Conservation (phyloP, 129 eudicot genomes). For the Tagetes erecta region DNA sequence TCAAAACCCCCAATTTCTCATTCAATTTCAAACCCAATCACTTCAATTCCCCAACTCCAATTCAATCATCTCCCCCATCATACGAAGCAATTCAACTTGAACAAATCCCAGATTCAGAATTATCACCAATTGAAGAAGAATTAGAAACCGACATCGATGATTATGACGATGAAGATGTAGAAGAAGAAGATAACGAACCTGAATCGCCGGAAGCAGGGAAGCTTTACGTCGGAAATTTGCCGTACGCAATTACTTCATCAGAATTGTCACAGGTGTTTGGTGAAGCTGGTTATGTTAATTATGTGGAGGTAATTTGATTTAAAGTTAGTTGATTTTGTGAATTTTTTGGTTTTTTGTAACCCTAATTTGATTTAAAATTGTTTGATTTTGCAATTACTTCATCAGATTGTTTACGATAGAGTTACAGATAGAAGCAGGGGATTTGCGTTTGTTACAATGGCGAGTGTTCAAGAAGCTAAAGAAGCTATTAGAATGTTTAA, state of each 20-base stretch:
- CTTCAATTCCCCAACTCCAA: conserved; percentile 15
- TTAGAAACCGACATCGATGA: conserved; percentile 10
- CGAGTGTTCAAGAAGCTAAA: conserved; percentile 65
- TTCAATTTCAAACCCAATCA: conserved; percentile 36
- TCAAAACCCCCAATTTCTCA: conserved; percentile 40
- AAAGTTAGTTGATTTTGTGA: conserved; percentile 1
- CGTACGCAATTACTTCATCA: conserved; percentile 67
- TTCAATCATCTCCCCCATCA: conserved; percentile 32
- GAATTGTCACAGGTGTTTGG: conserved; percentile 74
- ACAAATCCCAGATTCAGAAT: conserved; percentile 29
- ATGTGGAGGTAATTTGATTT: conserved; percentile 58
- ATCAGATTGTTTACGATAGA: conserved; percentile 79
- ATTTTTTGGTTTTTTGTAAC: neutral
- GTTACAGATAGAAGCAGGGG: conserved; percentile 96
- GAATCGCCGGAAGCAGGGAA: conserved; percentile 61
- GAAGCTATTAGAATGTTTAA: conserved; percentile 86
- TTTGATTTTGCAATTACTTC: too few species aligned
- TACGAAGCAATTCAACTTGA: conserved; percentile 32
- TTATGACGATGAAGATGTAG: conserved; percentile 31
- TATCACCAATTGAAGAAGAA: conserved; percentile 28
- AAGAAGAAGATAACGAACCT: conserved; percentile 23
- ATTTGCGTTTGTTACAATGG: conserved; percentile 92
- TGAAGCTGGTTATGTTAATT: conserved; percentile 67
- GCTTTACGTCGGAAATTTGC: conserved; percentile 84
- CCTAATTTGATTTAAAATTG: neutral